These are phyloP conservation scores for Coemansia sp. DNA, from an alignment of 192 early-diverging fungal species.

Conservation along the genomic window DNA sequence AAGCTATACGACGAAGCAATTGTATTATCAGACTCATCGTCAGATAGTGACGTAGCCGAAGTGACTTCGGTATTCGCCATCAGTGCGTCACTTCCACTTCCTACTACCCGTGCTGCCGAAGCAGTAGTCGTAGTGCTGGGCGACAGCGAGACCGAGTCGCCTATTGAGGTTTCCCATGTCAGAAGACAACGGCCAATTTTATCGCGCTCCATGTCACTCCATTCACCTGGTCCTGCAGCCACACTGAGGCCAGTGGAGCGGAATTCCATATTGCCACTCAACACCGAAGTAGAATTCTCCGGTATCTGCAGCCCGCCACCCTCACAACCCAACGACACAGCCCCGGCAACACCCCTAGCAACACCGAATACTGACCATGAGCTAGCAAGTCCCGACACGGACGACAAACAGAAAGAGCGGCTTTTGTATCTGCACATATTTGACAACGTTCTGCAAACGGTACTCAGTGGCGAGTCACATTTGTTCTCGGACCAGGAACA, in stretches of 20 bases:
- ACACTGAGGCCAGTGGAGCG: not conserved
- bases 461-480: slow-evolving; percentile 36
- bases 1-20: not conserved
- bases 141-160: slow-evolving; percentile 1
- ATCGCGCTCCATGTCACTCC: not conserved
- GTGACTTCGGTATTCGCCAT: not conserved
- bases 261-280: slow-evolving; percentile 5
- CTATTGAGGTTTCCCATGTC: not conserved
- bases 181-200: not conserved
- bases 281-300: not conserved
- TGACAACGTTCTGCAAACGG: slow-evolving; percentile 41
- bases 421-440: slow-evolving; percentile 48
- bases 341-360: not conserved
- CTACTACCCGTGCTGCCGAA: not conserved
- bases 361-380: not conserved
- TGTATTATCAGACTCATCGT: not conserved
- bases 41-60: slow-evolving; percentile 3
- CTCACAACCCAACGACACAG: not conserved
- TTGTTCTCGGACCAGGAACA: slow-evolving; percentile 39
- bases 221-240: not conserved
- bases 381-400: not conserved
- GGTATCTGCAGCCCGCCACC: slow-evolving; percentile 6
- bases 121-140: not conserved
- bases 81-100: not conserved
- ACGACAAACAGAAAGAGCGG: slow-evolving; percentile 26